phyloP scores from a whole-genome alignment of 2,329 filamentous ascomycete species.

The Parastagonospora avenae region DNA sequence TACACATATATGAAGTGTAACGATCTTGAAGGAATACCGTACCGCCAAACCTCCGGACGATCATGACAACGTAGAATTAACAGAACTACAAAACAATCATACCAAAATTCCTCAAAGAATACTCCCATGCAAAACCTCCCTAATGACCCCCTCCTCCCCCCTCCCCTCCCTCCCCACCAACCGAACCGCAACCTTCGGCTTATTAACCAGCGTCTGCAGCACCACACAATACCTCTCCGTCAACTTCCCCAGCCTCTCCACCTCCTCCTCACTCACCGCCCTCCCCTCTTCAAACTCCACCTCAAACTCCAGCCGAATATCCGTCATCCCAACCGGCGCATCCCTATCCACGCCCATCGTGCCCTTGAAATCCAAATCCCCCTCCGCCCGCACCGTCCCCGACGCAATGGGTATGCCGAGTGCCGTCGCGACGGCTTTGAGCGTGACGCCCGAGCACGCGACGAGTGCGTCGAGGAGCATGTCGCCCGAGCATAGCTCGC shows the following conservation, averaged over 20 bases:
- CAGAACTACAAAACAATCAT: neutral
- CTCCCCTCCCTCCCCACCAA: conserved; percentile 26
- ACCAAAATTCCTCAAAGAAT: neutral
- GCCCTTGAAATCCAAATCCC: conserved; percentile 56
- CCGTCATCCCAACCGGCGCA: conserved; percentile 55
- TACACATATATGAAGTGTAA: too few relatives aligned
- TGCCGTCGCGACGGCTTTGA: conserved; percentile 57
- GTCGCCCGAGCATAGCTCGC: conserved; percentile 57
- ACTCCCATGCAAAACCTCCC: conserved; percentile 22
- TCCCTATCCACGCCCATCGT: conserved; percentile 55
- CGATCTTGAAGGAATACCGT: too few relatives aligned
- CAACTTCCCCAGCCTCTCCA: conserved; percentile 54
- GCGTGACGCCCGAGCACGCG: conserved; percentile 57
- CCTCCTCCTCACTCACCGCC: conserved; percentile 49
- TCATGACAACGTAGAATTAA: neutral
- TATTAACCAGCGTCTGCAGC: conserved; percentile 40
- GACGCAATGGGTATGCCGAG: conserved; percentile 51
- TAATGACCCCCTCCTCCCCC: conserved; percentile 23
- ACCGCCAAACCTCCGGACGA: neutral
- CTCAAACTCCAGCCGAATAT: conserved; percentile 53
- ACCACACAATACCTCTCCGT: conserved; percentile 58
- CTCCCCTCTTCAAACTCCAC: conserved; percentile 45
- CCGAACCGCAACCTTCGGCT: conserved; percentile 34
- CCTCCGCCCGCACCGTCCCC: conserved; percentile 52
- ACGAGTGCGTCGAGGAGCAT: conserved; percentile 58